These are phyloP conservation scores for Tulasnella sp. DNA, from an alignment of 768 basidiomycete genomes.

Conservation along the genomic window DNA sequence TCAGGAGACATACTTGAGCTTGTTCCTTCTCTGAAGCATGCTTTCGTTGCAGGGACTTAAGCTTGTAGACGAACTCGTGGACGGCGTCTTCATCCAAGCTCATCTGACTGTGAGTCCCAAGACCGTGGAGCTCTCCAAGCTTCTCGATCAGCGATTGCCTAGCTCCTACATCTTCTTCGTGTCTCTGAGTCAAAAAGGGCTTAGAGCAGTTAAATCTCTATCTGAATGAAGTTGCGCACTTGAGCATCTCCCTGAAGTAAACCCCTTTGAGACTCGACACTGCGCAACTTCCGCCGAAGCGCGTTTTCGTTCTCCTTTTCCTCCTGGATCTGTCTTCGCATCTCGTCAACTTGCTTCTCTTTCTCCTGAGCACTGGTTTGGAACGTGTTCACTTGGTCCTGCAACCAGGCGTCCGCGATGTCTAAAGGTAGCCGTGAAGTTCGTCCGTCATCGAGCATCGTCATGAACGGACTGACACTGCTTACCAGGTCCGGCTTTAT, in stretches of 20 bases:
- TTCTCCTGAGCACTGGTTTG: slow-evolving; percentile 22
- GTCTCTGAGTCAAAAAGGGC: slow-evolving; percentile 39
- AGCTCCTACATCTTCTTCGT: slow-evolving; percentile 53
- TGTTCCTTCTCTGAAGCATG: slow-evolving; percentile 55
- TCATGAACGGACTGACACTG: not conserved
- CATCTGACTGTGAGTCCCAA: slow-evolving; percentile 62
- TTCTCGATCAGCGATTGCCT: slow-evolving; percentile 67
- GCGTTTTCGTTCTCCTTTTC: slow-evolving; percentile 17
- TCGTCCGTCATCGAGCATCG: not conserved
- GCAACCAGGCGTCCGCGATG: slow-evolving; percentile 63
- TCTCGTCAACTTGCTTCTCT: slow-evolving; percentile 11
- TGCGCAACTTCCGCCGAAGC: slow-evolving; percentile 21
- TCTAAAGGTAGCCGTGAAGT: not conserved
- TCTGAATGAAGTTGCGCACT: slow-evolving; percentile 27
- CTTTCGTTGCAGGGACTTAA: slow-evolving; percentile 50
- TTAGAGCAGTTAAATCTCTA: not conserved
- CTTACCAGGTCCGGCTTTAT: not conserved
- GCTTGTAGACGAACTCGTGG: slow-evolving; percentile 54
- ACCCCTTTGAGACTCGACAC: slow-evolving; percentile 32
- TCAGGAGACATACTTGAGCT: slow-evolving; percentile 41
- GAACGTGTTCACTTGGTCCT: slow-evolving; percentile 26
- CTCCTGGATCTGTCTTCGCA: slow-evolving; percentile 13
- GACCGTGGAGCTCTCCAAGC: slow-evolving; percentile 51
- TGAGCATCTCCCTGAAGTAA: slow-evolving; percentile 61
- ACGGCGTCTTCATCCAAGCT: slow-evolving; percentile 63